Evolutionary conservation across 345 rosid genomes (phyloP).

Genomic region (Brassica cretica): DNA sequence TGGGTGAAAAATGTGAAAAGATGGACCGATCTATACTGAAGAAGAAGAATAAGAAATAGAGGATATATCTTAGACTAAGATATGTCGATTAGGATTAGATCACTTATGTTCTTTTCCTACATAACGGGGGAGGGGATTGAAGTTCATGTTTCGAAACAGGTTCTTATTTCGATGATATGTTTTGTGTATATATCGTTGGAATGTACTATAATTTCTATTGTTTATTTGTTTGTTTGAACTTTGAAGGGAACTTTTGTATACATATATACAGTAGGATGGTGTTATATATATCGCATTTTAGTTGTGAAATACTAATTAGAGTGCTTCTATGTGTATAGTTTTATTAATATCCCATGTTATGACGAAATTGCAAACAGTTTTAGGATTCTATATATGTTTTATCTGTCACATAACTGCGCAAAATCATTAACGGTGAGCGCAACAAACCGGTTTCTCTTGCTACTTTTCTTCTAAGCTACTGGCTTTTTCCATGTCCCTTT

Average conservation of each 20-base stretch:
- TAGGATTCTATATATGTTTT: not conserved
- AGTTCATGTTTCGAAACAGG: not conserved
- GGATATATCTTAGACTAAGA: slow-evolving; percentile 18
- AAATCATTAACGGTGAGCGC: not conserved
- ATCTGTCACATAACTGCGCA: not conserved
- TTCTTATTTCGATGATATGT: slow-evolving; percentile 29
- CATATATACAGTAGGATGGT: slow-evolving; percentile 16
- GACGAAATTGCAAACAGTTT: not conserved
- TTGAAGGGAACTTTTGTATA: slow-evolving; percentile 22
- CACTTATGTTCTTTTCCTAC: slow-evolving; percentile 13
- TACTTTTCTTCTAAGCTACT: not conserved
- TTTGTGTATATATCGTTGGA: slow-evolving; percentile 34
- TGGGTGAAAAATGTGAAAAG: not conserved
- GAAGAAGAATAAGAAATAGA: slow-evolving; percentile 15
- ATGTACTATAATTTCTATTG: slow-evolving; percentile 19
- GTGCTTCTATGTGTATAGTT: not conserved
- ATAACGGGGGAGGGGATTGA: slow-evolving; percentile 15
- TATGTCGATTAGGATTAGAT: slow-evolving; percentile 20
- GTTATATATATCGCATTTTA: slow-evolving; percentile 11
- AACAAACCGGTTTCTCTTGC: not conserved
- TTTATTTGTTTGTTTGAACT: not conserved
- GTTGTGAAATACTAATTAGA: not conserved
- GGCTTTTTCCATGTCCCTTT: not conserved
- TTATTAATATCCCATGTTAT: not conserved
- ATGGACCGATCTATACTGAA: slow-evolving; percentile 20